Base-by-base conservation (phyloP, 169 alveolate species). In the Theileria equi region DNA sequence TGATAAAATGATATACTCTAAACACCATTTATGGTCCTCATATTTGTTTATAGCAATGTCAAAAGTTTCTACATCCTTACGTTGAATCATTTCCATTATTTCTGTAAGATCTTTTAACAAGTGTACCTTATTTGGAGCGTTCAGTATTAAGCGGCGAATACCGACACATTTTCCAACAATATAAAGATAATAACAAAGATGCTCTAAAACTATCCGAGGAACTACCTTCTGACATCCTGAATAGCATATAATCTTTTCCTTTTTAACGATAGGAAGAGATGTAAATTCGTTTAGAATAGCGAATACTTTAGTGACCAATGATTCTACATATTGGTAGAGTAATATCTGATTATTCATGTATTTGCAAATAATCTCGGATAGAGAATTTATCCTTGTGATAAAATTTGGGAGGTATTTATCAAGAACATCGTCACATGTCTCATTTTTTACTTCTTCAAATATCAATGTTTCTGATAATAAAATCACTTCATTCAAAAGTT, bases 111-210 rank as follows among this genome's bases (percentile, higher is more conserved):
- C 63, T 28, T 32, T 66, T 43, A 71, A 45, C 31, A 59, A 28
- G 8, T 41, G 32, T 31, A 71, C 82, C 28, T 58, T 74, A 54
- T 71, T 71, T n/a, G 82, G 82, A 1, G 74, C 74, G 41, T 43
- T 50, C 23, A 52, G 55, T 1, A 59, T 21, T 5, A 58, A n/a
- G 2, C 82, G 40, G n/a, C 82, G 19, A 34, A 71, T 19, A 3
- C 82, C 74, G 6, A 60, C 82, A 7, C 53, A 59, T 29, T 71
- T 71, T 19, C 76, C 21, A 1, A 71, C 60, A 21, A 57, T 58
- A 61, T 71, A 71, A n/a, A 71, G 54, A 44, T 71, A 67, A 53
- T 45, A 71, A 32, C 74, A 71, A 13, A 71, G 10, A 28, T 47
- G 44, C 44, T 71, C 82, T 25, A 71, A 21, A 1, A 50, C 58